These are phyloP conservation scores for Cyberlindnera xishuangbannaensis DNA, from an alignment of 805 yeast genomes.

Conservation along the genomic window DNA sequence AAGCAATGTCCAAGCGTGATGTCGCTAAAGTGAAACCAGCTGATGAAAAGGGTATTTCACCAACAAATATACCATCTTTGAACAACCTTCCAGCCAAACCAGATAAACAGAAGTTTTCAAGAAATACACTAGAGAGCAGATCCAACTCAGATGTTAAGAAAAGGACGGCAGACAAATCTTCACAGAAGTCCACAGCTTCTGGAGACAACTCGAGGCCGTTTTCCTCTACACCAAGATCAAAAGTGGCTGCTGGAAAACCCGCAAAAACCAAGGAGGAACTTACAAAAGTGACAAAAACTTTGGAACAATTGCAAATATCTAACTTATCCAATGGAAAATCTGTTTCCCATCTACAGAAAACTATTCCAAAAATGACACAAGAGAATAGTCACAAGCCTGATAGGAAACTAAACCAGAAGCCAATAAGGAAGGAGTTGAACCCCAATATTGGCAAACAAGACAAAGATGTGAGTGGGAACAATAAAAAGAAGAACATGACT, in stretches of 20 bases:
- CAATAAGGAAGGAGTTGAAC: slow-evolving; percentile 1
- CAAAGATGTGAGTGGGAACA: slow-evolving; percentile 3
- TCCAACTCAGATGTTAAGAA: background rate
- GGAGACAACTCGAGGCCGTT: no score
- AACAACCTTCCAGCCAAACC: background rate
- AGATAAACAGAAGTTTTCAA: background rate
- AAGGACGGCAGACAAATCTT: no score
- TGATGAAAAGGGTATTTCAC: slow-evolving; percentile 13
- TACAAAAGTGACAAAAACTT: no score
- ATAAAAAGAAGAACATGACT: background rate
- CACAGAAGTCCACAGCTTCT: background rate
- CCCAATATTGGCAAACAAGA: background rate
- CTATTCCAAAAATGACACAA: no score
- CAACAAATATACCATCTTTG: slow-evolving; percentile 3
- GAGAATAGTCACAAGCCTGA: no score
- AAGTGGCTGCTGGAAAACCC: no score
- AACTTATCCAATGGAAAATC: no score
- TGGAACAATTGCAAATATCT: no score
- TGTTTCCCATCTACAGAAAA: no score
- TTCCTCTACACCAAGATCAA: no score
- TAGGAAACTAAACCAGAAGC: background rate
- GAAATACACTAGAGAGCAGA: background rate
- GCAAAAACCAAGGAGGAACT: no score
- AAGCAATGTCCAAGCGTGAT: slow-evolving; percentile 26
- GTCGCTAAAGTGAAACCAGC: slow-evolving; percentile 15